Evolutionary conservation across 2,329 filamentous ascomycete genomes (phyloP).

Genomic region (Pseudonectria foliicola): DNA sequence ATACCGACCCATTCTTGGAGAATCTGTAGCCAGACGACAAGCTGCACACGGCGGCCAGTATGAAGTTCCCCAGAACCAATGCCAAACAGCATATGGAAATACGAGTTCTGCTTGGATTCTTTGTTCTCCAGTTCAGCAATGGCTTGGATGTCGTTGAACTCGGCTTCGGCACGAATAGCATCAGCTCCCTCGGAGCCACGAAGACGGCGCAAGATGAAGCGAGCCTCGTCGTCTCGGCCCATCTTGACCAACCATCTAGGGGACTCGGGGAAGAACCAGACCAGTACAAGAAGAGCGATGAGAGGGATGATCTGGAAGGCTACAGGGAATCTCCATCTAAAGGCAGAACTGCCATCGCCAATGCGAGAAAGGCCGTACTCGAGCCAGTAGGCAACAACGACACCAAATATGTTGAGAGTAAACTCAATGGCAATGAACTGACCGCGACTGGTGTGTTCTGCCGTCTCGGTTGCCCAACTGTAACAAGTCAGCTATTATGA

Average conservation of each 20-base stretch:
- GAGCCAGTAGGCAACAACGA: conserved; percentile 49
- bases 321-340: conserved; percentile 63
- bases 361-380: conserved; percentile 55
- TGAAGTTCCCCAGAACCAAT: conserved; percentile 59
- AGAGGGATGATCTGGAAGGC: conserved; percentile 64
- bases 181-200: conserved; percentile 52
- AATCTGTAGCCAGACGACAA: conserved; percentile 66
- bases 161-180: conserved; percentile 46
- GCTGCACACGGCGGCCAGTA: conserved; percentile 58
- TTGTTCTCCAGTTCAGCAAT: conserved; percentile 43
- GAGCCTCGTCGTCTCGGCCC: conserved; percentile 59
- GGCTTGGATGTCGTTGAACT: conserved; percentile 62
- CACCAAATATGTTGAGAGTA: conserved; percentile 20
- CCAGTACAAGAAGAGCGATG: conserved; percentile 43
- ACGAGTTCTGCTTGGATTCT: conserved; percentile 53
- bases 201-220: conserved; percentile 56
- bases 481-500: too few species aligned
- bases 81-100: conserved; percentile 60
- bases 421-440: conserved; percentile 63
- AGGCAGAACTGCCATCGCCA: conserved; percentile 47
- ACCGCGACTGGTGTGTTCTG: conserved; percentile 59
- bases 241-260: conserved; percentile 61
- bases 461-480: conserved; percentile 59
- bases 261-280: conserved; percentile 65
- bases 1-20: conserved; percentile 66